These are phyloP conservation scores for Flaveria brownii DNA, from an alignment of 129 eudicot species.

Conservation along the genomic window DNA sequence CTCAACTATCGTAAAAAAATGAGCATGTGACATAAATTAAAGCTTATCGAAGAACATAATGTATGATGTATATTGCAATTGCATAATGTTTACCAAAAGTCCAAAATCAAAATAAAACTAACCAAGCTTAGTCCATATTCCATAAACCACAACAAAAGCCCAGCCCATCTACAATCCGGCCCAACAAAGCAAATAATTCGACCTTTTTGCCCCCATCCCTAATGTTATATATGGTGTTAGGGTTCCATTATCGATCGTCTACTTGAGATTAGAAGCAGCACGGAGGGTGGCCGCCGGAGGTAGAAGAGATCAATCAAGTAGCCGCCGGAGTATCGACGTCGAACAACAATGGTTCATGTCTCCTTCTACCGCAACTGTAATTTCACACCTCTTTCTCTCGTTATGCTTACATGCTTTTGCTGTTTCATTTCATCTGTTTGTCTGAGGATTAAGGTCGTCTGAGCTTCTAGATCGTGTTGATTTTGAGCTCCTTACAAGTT, in stretches of 20 bases:
- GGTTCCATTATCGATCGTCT: not conserved
- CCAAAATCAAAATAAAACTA: no score
- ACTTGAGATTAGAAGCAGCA: not conserved
- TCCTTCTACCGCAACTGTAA: constrained; percentile 29
- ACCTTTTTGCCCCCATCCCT: not conserved
- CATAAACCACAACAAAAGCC: not conserved
- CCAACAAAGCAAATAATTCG: not conserved
- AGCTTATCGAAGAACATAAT: no score
- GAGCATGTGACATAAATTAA: no score
- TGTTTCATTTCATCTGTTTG: not conserved
- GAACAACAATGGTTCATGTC: constrained; percentile 30
- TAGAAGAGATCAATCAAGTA: not conserved
- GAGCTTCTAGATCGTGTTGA: not conserved
- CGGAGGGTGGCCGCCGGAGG: constrained; percentile 10
- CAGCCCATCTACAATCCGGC: not conserved
- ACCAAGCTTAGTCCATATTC: not conserved
- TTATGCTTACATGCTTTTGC: not conserved
- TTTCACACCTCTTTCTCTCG: not conserved
- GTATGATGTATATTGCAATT: no score
- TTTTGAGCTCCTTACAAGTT: not conserved
- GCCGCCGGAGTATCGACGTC: constrained; percentile 18
- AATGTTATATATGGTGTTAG: not conserved
- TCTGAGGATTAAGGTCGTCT: not conserved
- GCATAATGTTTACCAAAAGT: no score
- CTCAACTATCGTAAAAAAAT: no score